Percentiles rank a stretch among this genome's conserved stretches.
These are phyloP conservation scores for Fragilaria radians DNA, from an alignment of 108 stramenopile genomes.

Conservation along the genomic window DNA sequence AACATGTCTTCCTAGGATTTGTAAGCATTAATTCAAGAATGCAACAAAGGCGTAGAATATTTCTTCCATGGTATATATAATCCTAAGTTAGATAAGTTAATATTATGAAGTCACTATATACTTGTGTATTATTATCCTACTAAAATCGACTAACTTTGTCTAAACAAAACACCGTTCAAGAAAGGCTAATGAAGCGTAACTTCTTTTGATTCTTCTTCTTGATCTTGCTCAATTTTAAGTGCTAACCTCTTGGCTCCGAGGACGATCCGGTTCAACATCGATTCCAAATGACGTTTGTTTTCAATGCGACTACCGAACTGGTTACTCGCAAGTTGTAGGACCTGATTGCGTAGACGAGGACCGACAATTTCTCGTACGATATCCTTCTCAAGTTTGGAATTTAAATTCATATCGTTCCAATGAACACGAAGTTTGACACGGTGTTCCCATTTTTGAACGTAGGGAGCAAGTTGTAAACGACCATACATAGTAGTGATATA, in stretches of 20 bases:
- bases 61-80: no score
- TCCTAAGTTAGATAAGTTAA: no score
- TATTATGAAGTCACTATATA: no score
- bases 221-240: constrained; percentile 19
- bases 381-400: constrained; percentile 38
- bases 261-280: constrained; percentile 78
- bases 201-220: no score
- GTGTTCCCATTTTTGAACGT: constrained; percentile 70
- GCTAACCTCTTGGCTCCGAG: constrained; percentile 47
- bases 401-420: constrained; percentile 50
- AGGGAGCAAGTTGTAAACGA: constrained; percentile 53
- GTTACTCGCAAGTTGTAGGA: constrained; percentile 52
- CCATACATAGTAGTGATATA: constrained; percentile 70
- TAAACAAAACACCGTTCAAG: no score
- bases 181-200: no score
- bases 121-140: no score
- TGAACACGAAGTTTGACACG: constrained; percentile 52
- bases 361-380: constrained; percentile 74
- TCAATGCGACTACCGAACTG: constrained; percentile 86
- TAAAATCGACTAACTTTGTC: no score
- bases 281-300: constrained; percentile 76
- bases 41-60: no score
- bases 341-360: constrained; percentile 42
- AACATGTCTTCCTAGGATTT: no score
- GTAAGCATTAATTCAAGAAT: no score